These are phyloP conservation scores for Lolium rigidum DNA, from an alignment of 176 grass and related monocot genomes.

Conservation along the genomic window DNA sequence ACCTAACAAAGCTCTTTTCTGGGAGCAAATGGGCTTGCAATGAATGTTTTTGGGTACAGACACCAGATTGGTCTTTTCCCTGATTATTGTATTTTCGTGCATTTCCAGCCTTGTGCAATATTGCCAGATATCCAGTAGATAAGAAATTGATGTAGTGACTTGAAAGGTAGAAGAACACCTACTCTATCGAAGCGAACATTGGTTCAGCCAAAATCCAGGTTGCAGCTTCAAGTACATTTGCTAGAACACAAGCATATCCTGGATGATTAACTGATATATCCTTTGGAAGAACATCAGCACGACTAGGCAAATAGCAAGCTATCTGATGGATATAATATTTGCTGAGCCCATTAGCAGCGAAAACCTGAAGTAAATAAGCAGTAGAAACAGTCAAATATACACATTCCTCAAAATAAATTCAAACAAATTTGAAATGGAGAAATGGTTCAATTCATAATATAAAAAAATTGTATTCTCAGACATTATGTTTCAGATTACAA, in stretches of 20 bases:
- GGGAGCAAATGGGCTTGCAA: conserved; percentile 1
- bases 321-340: conserved; percentile 87
- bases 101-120: conserved; percentile 10
- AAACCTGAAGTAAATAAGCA: conserved; percentile 63
- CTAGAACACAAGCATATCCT: conserved; percentile 96
- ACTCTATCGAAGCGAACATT: conserved; percentile 72
- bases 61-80: background rate
- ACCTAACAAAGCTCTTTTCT: background rate
- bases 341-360: conserved; percentile 71
- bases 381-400: conserved; percentile 39
- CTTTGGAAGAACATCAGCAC: conserved; percentile 58
- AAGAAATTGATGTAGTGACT: conserved; percentile 20
- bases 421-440: background rate
- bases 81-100: background rate
- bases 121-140: background rate
- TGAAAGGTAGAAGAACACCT: conserved; percentile 41
- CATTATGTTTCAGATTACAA: background rate
- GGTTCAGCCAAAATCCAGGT: conserved; percentile 78
- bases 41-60: background rate
- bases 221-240: conserved; percentile 95
- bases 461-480: conserved; percentile 16
- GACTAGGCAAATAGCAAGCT: conserved; percentile 59
- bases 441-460: conserved; percentile 2
- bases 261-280: conserved; percentile 70
- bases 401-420: conserved; percentile 37